A percentile compares a stretch with the other conserved stretches of the same genome.
These are phyloP conservation scores for Aegilops bicornis DNA, from an alignment of 176 grass and related monocot genomes.

Conservation along the genomic window DNA sequence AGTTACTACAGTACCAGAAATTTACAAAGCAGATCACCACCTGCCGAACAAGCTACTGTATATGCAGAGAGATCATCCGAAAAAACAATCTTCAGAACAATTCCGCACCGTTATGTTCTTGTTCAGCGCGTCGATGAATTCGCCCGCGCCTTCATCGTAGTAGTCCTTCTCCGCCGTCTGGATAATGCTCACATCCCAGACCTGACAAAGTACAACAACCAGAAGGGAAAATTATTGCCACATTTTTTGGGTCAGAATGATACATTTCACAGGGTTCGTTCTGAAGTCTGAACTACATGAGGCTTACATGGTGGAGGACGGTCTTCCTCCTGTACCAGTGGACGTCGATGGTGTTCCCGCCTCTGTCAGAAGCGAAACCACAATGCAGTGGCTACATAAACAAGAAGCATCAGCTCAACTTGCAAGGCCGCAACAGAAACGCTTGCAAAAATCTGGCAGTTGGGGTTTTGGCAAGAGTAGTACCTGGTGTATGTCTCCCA, in stretches of 20 bases:
- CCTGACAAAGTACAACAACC: constrained; percentile 9
- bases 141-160: not conserved
- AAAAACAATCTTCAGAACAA: not conserved
- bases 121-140: constrained; percentile 17
- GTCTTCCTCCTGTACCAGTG: constrained; percentile 67
- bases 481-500: constrained; percentile 75
- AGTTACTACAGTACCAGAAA: not conserved
- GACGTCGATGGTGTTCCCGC: constrained; percentile 65
- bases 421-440: not conserved
- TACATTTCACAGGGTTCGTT: not conserved
- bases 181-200: constrained; percentile 48
- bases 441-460: not conserved
- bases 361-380: constrained; percentile 57
- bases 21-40: not conserved
- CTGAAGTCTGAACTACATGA: not conserved
- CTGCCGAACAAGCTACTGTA: not conserved
- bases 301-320: constrained; percentile 59
- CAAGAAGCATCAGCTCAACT: not conserved
- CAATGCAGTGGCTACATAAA: constrained; percentile 57
- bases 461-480: not conserved
- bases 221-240: not conserved
- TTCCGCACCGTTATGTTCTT: constrained; percentile 40
- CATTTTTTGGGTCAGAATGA: not conserved
- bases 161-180: constrained; percentile 29
- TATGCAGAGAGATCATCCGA: too few species aligned